phyloP scores from a whole-genome alignment of 169 alveolate genomes.

The Cryptosporidium andersoni region DNA sequence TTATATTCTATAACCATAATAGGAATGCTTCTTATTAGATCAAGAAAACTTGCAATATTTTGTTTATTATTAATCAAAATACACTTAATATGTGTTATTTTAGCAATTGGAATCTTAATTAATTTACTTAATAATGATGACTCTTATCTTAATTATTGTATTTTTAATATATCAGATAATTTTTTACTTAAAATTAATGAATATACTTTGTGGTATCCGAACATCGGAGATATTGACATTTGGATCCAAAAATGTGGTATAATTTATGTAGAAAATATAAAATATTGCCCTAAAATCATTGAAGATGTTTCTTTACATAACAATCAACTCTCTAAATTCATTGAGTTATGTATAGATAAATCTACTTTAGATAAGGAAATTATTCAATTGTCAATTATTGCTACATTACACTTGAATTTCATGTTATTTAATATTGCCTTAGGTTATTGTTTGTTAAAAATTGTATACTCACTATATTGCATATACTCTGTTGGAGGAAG shows the following conservation, averaged over 20 bases:
- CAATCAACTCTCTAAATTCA: not conserved
- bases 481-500: conserved; percentile 67
- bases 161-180: not conserved
- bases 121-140: conserved; percentile 1
- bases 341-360: conserved; percentile 24
- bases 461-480: conserved; percentile 50
- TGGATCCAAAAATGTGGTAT: conserved; percentile 14
- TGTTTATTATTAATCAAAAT: conserved; percentile 22
- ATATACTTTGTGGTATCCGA: too few species aligned
- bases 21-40: conserved; percentile 6
- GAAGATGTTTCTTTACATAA: not conserved
- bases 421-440: conserved; percentile 37
- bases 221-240: too few species aligned
- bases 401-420: conserved; percentile 14
- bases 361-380: not conserved
- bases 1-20: conserved; percentile 14
- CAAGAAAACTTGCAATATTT: conserved; percentile 42
- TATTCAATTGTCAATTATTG: not conserved
- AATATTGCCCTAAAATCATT: conserved; percentile 1
- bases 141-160: conserved; percentile 32
- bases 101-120: not conserved
- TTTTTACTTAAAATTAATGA: too few species aligned
- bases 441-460: conserved; percentile 33
- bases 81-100: conserved; percentile 3
- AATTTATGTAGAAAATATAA: conserved; percentile 3